Evolutionary conservation across 2,329 filamentous ascomycete genomes (phyloP), one percentile per base, ranked within the genome.

Genomic region (Neoascochyta sp.): DNA sequence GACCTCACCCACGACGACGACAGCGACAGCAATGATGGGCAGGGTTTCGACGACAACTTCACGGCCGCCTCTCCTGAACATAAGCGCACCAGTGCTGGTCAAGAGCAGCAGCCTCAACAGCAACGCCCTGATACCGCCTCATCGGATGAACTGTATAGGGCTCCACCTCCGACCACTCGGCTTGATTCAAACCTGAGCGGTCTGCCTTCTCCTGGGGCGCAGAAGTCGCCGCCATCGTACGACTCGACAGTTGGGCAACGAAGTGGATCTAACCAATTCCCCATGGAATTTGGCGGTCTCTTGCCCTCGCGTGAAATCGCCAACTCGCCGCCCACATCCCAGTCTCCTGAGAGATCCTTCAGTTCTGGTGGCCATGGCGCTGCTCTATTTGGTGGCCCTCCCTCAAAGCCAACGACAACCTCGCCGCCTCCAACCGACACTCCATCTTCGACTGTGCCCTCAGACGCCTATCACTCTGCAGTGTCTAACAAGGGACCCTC

Each of bases 11-110:
- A 79, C 16, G 83, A 89, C 34, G 86, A 90, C 14, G 83, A 93
- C n/a, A 89, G 84, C 16, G 87, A 93, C 38, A 64, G 62, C 32
- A 66, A 65, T 13, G 76, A 77, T 27, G 87, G 86, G 22, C 68
- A 66, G 49, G 87, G 89, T 0, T 96, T 96, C 55, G 90, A 93
- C 27, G 92, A 98, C 56, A 83, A 95, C 61, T 96, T 96, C 57
- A 81, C 84, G 1, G 79, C 85, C 9, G 74, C 76, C 16, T 73
- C 62, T 2, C 62, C 62, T 21, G 54, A 62, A 19, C 60, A 61
- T 24, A 54, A 60, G 29, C 51, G 53, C 13, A 43, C 42, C 18
- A 57, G 50, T 27, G 28, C 34, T 20, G 45, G 48, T 10, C 43
- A 43, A 17, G 46, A 59, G 27, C 47, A 50, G 18, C 35, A 46